These are phyloP conservation scores for Lithohypha guttulata DNA, from an alignment of 2,329 filamentous ascomycete genomes.

Conservation along the genomic window DNA sequence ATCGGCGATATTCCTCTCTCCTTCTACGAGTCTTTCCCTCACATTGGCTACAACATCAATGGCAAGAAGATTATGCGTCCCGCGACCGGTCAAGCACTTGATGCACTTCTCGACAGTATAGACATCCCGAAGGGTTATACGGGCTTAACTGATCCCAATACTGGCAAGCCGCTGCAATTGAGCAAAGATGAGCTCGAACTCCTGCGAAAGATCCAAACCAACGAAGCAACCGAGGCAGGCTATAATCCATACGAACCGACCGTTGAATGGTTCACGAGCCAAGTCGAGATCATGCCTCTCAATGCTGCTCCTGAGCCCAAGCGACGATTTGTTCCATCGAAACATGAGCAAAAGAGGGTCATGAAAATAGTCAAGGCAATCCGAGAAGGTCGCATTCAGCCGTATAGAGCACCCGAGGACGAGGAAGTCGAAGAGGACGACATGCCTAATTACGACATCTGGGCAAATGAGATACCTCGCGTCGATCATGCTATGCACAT, in stretches of 20 bases:
- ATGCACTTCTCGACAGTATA: conserved; percentile 89
- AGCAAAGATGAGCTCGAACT: conserved; percentile 82
- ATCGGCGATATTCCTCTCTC: conserved; percentile 89
- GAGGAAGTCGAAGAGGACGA: conserved; percentile 63
- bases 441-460: conserved; percentile 72
- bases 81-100: conserved; percentile 83
- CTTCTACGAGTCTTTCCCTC: conserved; percentile 95
- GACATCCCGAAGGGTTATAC: conserved; percentile 97
- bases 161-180: conserved; percentile 82
- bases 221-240: conserved; percentile 74
- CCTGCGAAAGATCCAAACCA: conserved; percentile 75
- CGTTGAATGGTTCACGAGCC: conserved; percentile 86
- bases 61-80: conserved; percentile 96
- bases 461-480: conserved; percentile 80
- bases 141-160: conserved; percentile 83
- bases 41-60: conserved; percentile 98
- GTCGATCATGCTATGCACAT: conserved; percentile 88
- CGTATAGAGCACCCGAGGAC: conserved; percentile 69
- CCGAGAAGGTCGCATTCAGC: conserved; percentile 82
- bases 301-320: conserved; percentile 94
- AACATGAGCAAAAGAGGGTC: conserved; percentile 89
- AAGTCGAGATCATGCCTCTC: conserved; percentile 85
- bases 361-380: conserved; percentile 98
- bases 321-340: conserved; percentile 86
- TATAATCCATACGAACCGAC: conserved; percentile 92